Percentiles rank a stretch among this genome's conserved stretches.
phyloP scores from a whole-genome alignment of 108 stramenopile species.

The Fistulifera pelliculosa region DNA sequence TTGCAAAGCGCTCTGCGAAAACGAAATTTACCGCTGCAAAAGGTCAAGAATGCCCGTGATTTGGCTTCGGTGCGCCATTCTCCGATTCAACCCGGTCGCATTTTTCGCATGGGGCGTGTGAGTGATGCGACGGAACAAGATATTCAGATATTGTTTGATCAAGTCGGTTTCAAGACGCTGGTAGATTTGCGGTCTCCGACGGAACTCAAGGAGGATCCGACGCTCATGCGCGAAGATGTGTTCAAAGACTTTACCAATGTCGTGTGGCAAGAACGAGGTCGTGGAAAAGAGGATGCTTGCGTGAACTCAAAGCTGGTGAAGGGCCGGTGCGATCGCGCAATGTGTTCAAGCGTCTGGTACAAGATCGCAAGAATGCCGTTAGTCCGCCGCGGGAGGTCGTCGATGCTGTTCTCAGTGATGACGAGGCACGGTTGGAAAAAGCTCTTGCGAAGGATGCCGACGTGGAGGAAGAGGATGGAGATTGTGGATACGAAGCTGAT shows the following conservation, averaged over 20 bases:
- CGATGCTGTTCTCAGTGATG: background rate
- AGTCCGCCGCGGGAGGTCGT: background rate
- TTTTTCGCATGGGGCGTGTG: slow-evolving; percentile 79
- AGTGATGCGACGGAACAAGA: slow-evolving; percentile 79
- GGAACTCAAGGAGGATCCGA: slow-evolving; percentile 75
- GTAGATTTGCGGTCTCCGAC: slow-evolving; percentile 82
- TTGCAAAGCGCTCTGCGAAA: slow-evolving; percentile 32
- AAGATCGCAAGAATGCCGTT: slow-evolving; percentile 10
- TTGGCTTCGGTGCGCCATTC: slow-evolving; percentile 54
- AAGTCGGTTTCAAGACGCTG: slow-evolving; percentile 61
- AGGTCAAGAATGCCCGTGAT: slow-evolving; percentile 89
- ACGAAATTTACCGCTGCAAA: slow-evolving; percentile 65
- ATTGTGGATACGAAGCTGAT: slow-evolving; percentile 39
- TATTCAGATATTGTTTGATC: slow-evolving; percentile 45
- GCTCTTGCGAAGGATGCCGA: slow-evolving; percentile 6
- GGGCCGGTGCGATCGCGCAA: slow-evolving; percentile 31
- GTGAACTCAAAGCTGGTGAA: slow-evolving; percentile 41
- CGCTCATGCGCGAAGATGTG: slow-evolving; percentile 53
- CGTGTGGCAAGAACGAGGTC: slow-evolving; percentile 54
- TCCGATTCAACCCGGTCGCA: slow-evolving; percentile 53
- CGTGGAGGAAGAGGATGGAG: slow-evolving; percentile 30
- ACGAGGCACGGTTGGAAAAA: slow-evolving; percentile 1
- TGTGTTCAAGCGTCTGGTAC: slow-evolving; percentile 11
- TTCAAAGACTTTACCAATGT: slow-evolving; percentile 66
- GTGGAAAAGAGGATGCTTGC: slow-evolving; percentile 49